Evolutionary conservation across 768 basidiomycete genomes (phyloP).

Genomic region (Cystofilobasidium macerans): DNA sequence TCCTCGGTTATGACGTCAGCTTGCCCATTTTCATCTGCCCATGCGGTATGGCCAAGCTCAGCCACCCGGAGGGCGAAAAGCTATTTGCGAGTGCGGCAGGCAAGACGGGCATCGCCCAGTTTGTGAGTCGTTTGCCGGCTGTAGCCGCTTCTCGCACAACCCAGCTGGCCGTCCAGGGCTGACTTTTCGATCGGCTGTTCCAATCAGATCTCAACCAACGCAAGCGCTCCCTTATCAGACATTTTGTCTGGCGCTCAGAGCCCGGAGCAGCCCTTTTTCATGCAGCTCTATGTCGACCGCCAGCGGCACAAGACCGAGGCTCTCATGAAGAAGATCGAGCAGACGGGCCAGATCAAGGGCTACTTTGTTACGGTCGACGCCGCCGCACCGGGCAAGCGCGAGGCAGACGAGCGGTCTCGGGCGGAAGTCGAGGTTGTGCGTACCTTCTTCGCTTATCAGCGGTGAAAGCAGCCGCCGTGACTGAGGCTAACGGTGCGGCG

Average conservation of each 20-base stretch:
- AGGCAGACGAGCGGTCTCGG: constrained; percentile 36
- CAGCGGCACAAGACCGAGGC: constrained; percentile 33
- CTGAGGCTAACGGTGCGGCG: neutral
- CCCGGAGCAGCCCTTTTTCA: constrained; percentile 37
- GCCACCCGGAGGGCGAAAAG: constrained; percentile 20
- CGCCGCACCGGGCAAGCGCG: constrained; percentile 37
- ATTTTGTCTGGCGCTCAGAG: constrained; percentile 29
- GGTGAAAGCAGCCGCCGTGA: neutral
- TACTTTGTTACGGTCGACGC: constrained; percentile 39
- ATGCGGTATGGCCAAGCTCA: constrained; percentile 40
- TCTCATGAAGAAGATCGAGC: constrained; percentile 33
- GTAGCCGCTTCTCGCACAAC: neutral
- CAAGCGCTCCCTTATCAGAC: constrained; percentile 37
- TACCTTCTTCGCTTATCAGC: neutral
- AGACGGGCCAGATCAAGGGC: constrained; percentile 33
- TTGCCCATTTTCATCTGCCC: constrained; percentile 41
- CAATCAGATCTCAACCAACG: constrained; percentile 38
- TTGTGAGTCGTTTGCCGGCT: neutral
- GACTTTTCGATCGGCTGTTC: neutral
- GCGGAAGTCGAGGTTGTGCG: constrained; percentile 37
- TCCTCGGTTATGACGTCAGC: constrained; percentile 36
- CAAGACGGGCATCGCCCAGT: constrained; percentile 22
- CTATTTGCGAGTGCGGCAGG: constrained; percentile 15
- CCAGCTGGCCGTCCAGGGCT: neutral
- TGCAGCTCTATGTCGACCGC: constrained; percentile 32